Conservation (phyloP, 192 early-diverging fungal species). For the Allomyces macrogynus region DNA sequence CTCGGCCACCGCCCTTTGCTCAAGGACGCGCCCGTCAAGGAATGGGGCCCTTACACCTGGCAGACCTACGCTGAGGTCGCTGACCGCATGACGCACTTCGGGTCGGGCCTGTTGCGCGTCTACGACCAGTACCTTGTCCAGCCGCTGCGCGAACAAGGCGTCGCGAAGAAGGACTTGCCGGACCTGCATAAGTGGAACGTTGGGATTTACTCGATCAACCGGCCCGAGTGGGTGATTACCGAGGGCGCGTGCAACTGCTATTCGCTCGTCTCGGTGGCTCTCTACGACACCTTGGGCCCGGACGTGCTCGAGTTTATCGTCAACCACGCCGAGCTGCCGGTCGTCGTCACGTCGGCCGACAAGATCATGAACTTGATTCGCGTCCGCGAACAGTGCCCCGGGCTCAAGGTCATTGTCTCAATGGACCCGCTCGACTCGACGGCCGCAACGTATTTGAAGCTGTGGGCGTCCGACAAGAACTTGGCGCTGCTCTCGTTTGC, state of each 20-base stretch:
- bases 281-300: slow-evolving; percentile 78
- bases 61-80: slow-evolving; percentile 42
- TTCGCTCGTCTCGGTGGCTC: slow-evolving; percentile 43
- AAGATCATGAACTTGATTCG: slow-evolving; percentile 36
- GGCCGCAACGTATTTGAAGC: slow-evolving; percentile 12
- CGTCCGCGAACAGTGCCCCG: slow-evolving; percentile 35
- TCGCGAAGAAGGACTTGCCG: background rate
- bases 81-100: slow-evolving; percentile 38
- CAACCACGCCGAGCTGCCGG: slow-evolving; percentile 56
- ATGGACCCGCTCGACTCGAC: slow-evolving; percentile 43
- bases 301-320: slow-evolving; percentile 67
- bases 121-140: background rate
- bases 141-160: background rate
- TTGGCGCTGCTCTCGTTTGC: slow-evolving; percentile 35
- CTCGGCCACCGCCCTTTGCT: slow-evolving; percentile 43
- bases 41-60: slow-evolving; percentile 33
- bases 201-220: slow-evolving; percentile 56
- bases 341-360: slow-evolving; percentile 43
- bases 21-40: slow-evolving; percentile 22
- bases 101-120: slow-evolving; percentile 39
- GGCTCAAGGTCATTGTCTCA: slow-evolving; percentile 48
- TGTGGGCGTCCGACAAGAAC: slow-evolving; percentile 39
- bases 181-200: slow-evolving; percentile 14
- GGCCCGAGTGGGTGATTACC: slow-evolving; percentile 53
- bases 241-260: slow-evolving; percentile 46